Evolutionary conservation across 2,329 filamentous ascomycete genomes (phyloP).

Genomic region (Penicillium sp.): DNA sequence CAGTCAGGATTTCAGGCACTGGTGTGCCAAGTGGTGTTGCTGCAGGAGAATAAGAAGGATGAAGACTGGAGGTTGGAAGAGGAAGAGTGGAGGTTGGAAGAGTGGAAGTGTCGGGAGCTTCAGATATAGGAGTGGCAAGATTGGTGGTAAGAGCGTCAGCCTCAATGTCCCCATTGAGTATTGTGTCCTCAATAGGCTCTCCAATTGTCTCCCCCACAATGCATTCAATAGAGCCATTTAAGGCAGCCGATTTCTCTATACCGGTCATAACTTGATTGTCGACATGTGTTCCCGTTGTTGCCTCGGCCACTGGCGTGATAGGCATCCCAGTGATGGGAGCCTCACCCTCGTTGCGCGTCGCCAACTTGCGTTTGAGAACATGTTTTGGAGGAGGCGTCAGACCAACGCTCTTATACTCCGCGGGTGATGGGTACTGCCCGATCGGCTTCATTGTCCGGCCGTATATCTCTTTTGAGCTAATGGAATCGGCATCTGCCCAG

Average conservation of each 20-base stretch:
- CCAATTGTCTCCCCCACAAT: neutral
- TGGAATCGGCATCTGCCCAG: conserved; percentile 8
- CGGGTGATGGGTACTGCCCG: conserved; percentile 20
- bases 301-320: conserved; percentile 22
- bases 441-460: conserved; percentile 21
- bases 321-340: conserved; percentile 9
- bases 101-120: conserved; percentile 3
- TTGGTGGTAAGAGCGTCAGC: conserved; percentile 3
- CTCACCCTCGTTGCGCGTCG: conserved; percentile 5
- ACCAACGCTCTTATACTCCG: conserved; percentile 20
- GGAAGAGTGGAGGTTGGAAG: neutral
- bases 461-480: neutral
- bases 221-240: conserved; percentile 7
- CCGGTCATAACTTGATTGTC: conserved; percentile 1
- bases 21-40: conserved; percentile 5
- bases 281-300: neutral
- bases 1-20: conserved; percentile 3
- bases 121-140: conserved; percentile 10
- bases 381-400: conserved; percentile 12
- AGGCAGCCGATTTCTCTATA: neutral
- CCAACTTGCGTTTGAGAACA: conserved; percentile 10
- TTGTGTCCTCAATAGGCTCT: neutral
- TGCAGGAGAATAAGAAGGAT: conserved; percentile 5
- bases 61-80: neutral
- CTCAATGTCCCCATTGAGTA: neutral